Conservation (phyloP, 177 flowering plant genomes). For the Tripterygium wilfordii region DNA sequence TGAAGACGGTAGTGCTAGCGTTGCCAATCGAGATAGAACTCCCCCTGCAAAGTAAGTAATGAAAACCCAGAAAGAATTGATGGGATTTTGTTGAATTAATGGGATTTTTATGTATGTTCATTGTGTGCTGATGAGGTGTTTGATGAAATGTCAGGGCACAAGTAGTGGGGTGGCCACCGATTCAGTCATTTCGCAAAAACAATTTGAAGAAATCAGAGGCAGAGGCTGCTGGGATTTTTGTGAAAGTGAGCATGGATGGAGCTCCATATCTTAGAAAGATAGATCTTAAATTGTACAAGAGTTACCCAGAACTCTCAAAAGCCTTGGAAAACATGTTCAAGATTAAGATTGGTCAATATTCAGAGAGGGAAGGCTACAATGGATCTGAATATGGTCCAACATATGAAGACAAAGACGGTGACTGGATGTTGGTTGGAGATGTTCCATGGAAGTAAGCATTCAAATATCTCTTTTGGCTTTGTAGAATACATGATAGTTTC, state of each 20-base stretch:
- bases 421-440: conserved; percentile 70
- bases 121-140: background rate
- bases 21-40: conserved; percentile 12
- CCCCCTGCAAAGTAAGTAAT: conserved; percentile 48
- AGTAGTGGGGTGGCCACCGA: too few relatives aligned
- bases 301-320: conserved; percentile 42
- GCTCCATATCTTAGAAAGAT: conserved; percentile 56
- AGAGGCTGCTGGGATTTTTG: conserved; percentile 30
- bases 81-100: too few relatives aligned
- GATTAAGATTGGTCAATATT: conserved; percentile 39
- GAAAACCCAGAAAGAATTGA: too few relatives aligned
- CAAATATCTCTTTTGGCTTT: background rate
- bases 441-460: conserved; percentile 57
- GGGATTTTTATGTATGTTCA: background rate
- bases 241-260: conserved; percentile 61
- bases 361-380: conserved; percentile 43
- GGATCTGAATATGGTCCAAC: conserved; percentile 48
- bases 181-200: conserved; percentile 45
- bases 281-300: conserved; percentile 40
- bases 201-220: too few relatives aligned
- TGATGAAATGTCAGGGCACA: conserved; percentile 34
- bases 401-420: conserved; percentile 64
- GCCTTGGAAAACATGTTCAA: conserved; percentile 52
- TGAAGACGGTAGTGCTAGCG: conserved; percentile 1
- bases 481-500: background rate